Conservation (phyloP, 805 yeast genomes). For the Kregervanrija fluxuum region DNA sequence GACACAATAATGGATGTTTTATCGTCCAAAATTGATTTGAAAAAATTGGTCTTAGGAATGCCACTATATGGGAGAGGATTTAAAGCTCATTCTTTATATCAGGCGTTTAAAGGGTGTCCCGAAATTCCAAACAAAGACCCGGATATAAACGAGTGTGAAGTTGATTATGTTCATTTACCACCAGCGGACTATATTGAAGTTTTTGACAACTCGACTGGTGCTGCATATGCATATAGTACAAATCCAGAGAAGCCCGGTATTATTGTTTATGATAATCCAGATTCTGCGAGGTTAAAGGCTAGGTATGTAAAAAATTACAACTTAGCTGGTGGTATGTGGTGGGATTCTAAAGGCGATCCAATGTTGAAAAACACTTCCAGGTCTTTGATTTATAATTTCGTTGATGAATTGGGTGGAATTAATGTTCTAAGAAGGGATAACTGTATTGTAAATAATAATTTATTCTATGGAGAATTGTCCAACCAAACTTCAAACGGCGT, state of each 20-base stretch:
- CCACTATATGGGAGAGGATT: conserved; percentile 67
- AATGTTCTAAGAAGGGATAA: not conserved
- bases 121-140: conserved; percentile 5
- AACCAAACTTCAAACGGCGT: not conserved
- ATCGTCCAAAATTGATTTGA: conserved; percentile 8
- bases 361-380: conserved; percentile 21
- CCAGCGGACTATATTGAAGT: conserved; percentile 31
- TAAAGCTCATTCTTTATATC: conserved; percentile 8
- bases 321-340: conserved; percentile 87
- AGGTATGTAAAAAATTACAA: conserved; percentile 38
- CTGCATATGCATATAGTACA: conserved; percentile 46
- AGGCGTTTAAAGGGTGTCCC: conserved; percentile 18
- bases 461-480: conserved; percentile 1
- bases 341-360: conserved; percentile 85
- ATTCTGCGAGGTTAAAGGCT: conserved; percentile 51
- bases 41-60: conserved; percentile 71
- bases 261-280: conserved; percentile 60
- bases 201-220: conserved; percentile 45
- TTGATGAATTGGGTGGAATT: conserved; percentile 30
- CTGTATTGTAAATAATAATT: not conserved
- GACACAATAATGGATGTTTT: conserved; percentile 23
- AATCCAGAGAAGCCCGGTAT: conserved; percentile 26
- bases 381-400: conserved; percentile 42
- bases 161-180: conserved; percentile 19
- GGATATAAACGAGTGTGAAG: conserved; percentile 14